These are phyloP conservation scores for Kalanchoe fedtschenkoi DNA, from an alignment of 164 flowering plant species.

Conservation along the genomic window DNA sequence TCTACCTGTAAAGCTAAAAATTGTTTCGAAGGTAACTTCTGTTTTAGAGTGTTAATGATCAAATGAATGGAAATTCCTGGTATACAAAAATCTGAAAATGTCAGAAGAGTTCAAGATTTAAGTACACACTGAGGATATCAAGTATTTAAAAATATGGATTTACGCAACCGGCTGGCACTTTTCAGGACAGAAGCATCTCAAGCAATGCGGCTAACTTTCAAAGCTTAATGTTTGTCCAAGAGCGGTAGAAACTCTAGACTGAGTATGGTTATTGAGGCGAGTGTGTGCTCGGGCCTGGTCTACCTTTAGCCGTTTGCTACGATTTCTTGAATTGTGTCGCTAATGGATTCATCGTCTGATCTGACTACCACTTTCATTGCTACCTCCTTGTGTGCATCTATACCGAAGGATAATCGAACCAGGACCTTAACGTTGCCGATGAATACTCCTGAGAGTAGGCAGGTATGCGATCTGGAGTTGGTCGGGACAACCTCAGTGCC, in stretches of 20 bases:
- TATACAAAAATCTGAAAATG: too few species aligned
- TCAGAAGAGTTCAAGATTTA: too few species aligned
- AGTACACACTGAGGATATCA: too few species aligned
- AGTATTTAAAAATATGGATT: too few species aligned
- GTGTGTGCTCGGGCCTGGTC: background rate
- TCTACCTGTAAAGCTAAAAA: too few species aligned
- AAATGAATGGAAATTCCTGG: background rate
- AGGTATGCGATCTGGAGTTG: constrained; percentile 92
- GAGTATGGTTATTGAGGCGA: background rate
- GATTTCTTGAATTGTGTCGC: constrained; percentile 85
- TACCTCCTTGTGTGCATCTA: constrained; percentile 73
- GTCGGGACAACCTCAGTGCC: constrained; percentile 77
- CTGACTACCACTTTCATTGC: constrained; percentile 94
- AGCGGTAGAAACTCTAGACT: background rate
- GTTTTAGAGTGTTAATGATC: background rate
- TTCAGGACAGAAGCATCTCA: too few species aligned
- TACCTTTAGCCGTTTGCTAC: constrained; percentile 81
- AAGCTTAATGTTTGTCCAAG: background rate
- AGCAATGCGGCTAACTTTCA: background rate
- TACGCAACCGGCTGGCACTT: too few species aligned
- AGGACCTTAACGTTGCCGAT: constrained; percentile 81
- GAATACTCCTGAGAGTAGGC: constrained; percentile 78
- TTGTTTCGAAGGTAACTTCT: too few species aligned
- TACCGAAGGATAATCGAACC: constrained; percentile 75
- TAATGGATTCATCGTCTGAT: constrained; percentile 73